Evolutionary conservation across 345 rosid genomes (phyloP).

Genomic region (Hibiscus syriacus): DNA sequence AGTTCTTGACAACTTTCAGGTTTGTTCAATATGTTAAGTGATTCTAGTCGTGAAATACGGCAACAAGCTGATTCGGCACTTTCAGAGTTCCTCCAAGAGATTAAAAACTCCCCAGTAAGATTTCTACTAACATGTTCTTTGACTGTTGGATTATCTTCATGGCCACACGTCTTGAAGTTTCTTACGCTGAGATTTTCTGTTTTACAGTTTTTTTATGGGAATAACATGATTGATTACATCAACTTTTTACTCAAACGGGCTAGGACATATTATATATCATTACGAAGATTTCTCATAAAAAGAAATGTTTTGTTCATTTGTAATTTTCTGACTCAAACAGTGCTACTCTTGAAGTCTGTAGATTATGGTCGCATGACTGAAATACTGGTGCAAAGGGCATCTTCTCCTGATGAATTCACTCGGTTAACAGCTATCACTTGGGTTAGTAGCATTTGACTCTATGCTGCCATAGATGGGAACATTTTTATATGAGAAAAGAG

Average conservation of each 20-base stretch:
- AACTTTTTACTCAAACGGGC: not conserved
- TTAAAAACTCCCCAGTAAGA: constrained; percentile 97
- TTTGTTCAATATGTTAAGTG: constrained; percentile 96
- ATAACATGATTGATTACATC: not conserved
- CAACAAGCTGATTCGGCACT: constrained; percentile 99
- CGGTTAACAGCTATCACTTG: constrained; percentile 92
- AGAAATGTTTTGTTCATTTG: constrained; percentile 37
- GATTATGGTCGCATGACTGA: constrained; percentile 99
- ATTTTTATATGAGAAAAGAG: not conserved
- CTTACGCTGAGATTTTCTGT: too few relatives aligned
- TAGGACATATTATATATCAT: not conserved
- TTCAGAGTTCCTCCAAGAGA: constrained; percentile 99
- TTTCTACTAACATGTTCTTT: constrained; percentile 16
- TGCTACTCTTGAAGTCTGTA: too few relatives aligned
- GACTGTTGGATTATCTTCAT: not conserved
- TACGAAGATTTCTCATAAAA: constrained; percentile 19
- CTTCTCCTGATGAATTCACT: constrained; percentile 90
- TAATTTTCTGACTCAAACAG: too few relatives aligned
- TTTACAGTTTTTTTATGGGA: not conserved
- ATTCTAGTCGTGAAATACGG: constrained; percentile 93
- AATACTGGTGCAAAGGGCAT: constrained; percentile 94
- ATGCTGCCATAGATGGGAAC: not conserved
- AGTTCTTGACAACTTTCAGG: constrained; percentile 39
- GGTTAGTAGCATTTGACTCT: not conserved
- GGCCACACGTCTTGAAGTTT: too few relatives aligned